Evolutionary conservation across 2,329 filamentous ascomycete genomes (phyloP).

Genomic region (Diaporthe citrichinensis): DNA sequence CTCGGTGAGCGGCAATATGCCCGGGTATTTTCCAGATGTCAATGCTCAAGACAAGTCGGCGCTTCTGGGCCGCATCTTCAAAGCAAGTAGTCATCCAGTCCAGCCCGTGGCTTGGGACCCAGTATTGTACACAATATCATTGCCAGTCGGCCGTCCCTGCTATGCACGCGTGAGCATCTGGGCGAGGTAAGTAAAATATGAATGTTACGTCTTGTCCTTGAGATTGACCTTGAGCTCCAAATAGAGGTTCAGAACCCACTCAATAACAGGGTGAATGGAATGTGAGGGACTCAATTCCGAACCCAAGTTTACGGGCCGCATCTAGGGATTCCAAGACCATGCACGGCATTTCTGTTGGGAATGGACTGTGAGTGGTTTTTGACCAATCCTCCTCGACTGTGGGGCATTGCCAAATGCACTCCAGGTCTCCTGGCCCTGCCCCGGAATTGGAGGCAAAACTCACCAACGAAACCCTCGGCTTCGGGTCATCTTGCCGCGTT

Average conservation of each 20-base stretch:
- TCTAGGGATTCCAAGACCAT: background rate
- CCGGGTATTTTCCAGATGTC: background rate
- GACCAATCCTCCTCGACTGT: background rate
- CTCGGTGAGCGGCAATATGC: conserved; percentile 14
- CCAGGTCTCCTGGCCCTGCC: background rate
- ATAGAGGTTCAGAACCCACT: background rate
- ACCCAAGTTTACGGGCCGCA: background rate
- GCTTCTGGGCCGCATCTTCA: background rate
- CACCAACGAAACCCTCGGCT: background rate
- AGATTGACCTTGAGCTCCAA: background rate
- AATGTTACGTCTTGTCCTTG: background rate
- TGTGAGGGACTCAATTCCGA: no score
- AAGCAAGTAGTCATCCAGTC: background rate
- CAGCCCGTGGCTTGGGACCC: no score
- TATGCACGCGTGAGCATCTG: background rate
- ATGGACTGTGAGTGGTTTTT: no score
- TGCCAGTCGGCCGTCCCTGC: no score
- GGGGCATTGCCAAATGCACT: background rate
- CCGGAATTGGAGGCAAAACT: conserved; percentile 29
- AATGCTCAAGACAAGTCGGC: background rate
- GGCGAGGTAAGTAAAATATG: background rate
- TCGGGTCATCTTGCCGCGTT: conserved; percentile 29
- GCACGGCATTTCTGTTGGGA: background rate
- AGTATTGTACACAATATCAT: background rate
- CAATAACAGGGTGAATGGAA: background rate